A percentile compares a stretch with the other conserved stretches of the same genome.
These are phyloP conservation scores for Trametes coccinea DNA, from an alignment of 768 basidiomycete species.

Conservation along the genomic window DNA sequence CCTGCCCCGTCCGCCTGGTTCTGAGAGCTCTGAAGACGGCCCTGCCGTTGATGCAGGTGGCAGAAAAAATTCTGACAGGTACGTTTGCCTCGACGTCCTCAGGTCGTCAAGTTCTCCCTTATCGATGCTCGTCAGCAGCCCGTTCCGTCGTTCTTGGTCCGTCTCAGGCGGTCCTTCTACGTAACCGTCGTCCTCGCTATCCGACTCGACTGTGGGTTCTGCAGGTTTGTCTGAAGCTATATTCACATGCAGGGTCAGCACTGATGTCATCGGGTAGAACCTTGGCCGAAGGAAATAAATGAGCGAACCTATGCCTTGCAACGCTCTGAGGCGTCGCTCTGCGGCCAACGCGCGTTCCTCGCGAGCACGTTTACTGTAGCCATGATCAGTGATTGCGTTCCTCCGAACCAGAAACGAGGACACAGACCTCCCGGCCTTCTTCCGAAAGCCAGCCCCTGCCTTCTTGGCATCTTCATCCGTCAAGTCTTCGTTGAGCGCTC, in stretches of 20 bases:
- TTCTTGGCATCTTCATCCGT: slow-evolving; percentile 39
- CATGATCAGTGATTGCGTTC: not conserved
- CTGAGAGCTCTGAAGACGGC: not conserved
- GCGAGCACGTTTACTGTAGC: slow-evolving; percentile 68
- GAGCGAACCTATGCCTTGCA: slow-evolving; percentile 39
- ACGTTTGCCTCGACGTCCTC: slow-evolving; percentile 45
- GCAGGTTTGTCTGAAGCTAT: not conserved
- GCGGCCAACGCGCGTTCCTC: slow-evolving; percentile 79
- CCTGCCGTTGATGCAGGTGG: slow-evolving; percentile 19
- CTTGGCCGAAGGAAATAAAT: too few relatives aligned
- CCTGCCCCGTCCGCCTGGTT: not conserved
- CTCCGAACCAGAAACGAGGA: not conserved
- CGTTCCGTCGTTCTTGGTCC: slow-evolving; percentile 46
- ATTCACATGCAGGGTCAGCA: not conserved
- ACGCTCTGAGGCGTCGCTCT: slow-evolving; percentile 55
- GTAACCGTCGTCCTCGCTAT: slow-evolving; percentile 18
- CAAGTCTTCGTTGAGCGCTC: slow-evolving; percentile 45
- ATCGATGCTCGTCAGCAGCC: slow-evolving; percentile 46
- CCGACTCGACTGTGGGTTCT: slow-evolving; percentile 4
- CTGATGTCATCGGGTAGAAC: too few relatives aligned
- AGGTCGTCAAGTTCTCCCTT: slow-evolving; percentile 45
- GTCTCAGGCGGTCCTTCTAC: slow-evolving; percentile 36
- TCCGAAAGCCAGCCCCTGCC: slow-evolving; percentile 66
- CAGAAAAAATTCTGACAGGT: slow-evolving; percentile 53
- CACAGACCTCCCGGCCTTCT: slow-evolving; percentile 63